phyloP scores from a whole-genome alignment of 2,329 filamentous ascomycete species.

The Aspergillus brunneoviolaceus region DNA sequence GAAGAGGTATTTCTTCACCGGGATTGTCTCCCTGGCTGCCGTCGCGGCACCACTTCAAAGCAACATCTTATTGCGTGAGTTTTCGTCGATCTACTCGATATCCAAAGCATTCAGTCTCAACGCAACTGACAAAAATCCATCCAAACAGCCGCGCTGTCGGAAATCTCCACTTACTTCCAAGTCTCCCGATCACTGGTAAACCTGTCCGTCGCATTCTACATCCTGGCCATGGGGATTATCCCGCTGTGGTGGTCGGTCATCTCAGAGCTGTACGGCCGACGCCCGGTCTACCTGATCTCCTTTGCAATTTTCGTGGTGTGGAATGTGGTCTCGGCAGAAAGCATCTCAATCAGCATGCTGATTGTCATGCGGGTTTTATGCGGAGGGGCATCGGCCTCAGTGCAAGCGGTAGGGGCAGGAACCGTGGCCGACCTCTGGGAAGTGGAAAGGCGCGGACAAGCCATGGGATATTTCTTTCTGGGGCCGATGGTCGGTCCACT shows the following conservation, averaged over 20 bases:
- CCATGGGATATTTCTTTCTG: slow-evolving; percentile 83
- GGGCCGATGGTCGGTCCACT: slow-evolving; percentile 74
- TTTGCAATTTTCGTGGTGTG: slow-evolving; percentile 72
- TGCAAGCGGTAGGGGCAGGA: slow-evolving; percentile 79
- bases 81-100: no score
- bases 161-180: slow-evolving; percentile 63
- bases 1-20: no score
- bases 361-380: slow-evolving; percentile 72
- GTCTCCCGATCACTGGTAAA: slow-evolving; percentile 68
- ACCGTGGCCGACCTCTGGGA: slow-evolving; percentile 84
- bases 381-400: slow-evolving; percentile 75
- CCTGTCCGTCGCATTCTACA: slow-evolving; percentile 74
- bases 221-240: slow-evolving; percentile 80
- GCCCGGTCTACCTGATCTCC: slow-evolving; percentile 73
- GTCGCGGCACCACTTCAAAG: no score
- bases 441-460: slow-evolving; percentile 65
- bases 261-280: slow-evolving; percentile 68
- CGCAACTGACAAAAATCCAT: no score
- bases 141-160: slow-evolving; percentile 62
- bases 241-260: slow-evolving; percentile 86
- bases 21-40: no score
- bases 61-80: no score
- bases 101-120: no score
- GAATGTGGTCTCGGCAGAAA: slow-evolving; percentile 67
- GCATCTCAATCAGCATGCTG: slow-evolving; percentile 70